Evolutionary conservation across 2,329 filamentous ascomycete species (phyloP), one percentile per base, ranked within the genome.

Genomic region (Fusarium sp.): DNA sequence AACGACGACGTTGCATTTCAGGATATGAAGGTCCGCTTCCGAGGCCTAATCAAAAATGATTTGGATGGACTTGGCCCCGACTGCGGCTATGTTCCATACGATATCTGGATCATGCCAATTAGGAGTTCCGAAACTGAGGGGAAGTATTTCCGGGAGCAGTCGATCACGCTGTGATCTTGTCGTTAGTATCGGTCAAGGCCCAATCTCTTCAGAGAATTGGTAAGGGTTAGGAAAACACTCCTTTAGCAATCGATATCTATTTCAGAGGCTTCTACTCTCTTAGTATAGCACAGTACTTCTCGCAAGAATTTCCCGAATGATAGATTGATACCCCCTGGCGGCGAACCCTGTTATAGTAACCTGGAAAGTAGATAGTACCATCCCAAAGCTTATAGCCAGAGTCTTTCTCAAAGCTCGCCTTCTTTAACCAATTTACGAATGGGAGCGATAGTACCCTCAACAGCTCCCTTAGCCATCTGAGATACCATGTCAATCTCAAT

Each of bases 371-470:
- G 0, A 51, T 9, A 34, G 17, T 4, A 34, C 12, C 17, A 8
- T 18, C 12, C 1, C 18, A 4, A 3, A 3, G 4, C 26, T 7
- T 8, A 6, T 1, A 15, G 14, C 6, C 1, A 24, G 8, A 14
- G 17, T 26, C 10, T 5, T 15, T 11, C 39, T 69, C 56, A 60
- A 22, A 75, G 51, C 26, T 76, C 56, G 1, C 69, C 69, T 10
- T 66, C 61, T 6, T 66, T 58, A 0, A 69, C 61, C 4, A 77
- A 38, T 14, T 38, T 51, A 3, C 74, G 68, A 38, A 78, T 66
- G 4, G 75, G 64, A 30, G 54, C 17, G 32, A 78, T 70, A 26
- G 68, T 77, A 2, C 55, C 58, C 24, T 78, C 70, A 15, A 73
- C 74, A 0, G 73, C 71, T 14, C 62, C 51, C 14, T 68, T 72